Evolutionary conservation across 768 basidiomycete species (phyloP).

Genomic region (Phaeotremella fagi): DNA sequence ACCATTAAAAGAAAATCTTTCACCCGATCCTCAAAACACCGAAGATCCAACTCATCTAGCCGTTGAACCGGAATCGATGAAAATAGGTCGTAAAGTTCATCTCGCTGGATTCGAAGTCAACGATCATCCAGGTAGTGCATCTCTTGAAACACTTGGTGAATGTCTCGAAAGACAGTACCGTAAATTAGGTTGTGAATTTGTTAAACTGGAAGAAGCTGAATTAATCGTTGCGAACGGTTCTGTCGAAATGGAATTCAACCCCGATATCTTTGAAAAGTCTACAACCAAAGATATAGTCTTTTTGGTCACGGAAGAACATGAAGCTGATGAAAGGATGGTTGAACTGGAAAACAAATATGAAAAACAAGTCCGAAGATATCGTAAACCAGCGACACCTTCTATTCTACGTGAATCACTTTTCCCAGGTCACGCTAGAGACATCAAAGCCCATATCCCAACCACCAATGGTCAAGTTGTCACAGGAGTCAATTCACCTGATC

Average conservation of each 20-base stretch:
- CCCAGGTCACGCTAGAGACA: constrained; percentile 11
- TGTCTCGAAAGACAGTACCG: constrained; percentile 22
- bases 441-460: not conserved
- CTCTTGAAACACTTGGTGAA: constrained; percentile 16
- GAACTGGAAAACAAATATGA: constrained; percentile 2
- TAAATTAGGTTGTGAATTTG: constrained; percentile 32
- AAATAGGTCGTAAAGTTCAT: constrained; percentile 20
- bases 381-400: constrained; percentile 35
- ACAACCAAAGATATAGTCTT: constrained; percentile 34
- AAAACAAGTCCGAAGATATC: constrained; percentile 23
- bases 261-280: constrained; percentile 8
- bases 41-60: constrained; percentile 3
- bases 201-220: constrained; percentile 26
- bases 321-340: constrained; percentile 16
- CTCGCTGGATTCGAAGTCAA: constrained; percentile 26
- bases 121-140: not conserved
- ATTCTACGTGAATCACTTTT: constrained; percentile 35
- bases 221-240: constrained; percentile 32
- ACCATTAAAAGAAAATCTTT: not conserved
- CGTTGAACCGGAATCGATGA: not conserved
- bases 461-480: not conserved
- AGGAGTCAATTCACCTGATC: constrained; percentile 11
- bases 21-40: not conserved
- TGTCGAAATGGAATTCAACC: constrained; percentile 16
- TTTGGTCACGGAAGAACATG: constrained; percentile 25